Conservation (phyloP, 1,284 basidiomycete genomes). For the Anthracocystis panici-leucophaei region DNA sequence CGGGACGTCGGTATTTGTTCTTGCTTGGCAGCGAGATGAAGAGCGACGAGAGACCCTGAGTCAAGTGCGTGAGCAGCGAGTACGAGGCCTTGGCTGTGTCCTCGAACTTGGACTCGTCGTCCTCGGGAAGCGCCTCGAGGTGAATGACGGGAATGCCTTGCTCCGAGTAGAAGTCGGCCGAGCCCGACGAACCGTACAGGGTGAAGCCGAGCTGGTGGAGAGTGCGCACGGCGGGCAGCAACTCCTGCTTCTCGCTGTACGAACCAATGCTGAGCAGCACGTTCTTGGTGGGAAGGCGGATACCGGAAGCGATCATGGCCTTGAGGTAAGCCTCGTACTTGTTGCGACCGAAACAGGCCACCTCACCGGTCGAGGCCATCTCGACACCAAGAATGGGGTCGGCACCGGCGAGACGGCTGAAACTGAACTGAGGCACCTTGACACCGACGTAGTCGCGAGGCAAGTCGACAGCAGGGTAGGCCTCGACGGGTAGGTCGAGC, state of each 20-base stretch:
- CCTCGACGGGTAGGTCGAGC: constrained; percentile 86
- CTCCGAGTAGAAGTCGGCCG: constrained; percentile 74
- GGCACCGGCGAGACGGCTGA: constrained; percentile 92
- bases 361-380: constrained; percentile 99
- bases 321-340: constrained; percentile 99
- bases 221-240: constrained; percentile 95
- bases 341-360: constrained; percentile 96
- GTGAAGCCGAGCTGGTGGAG: constrained; percentile 93
- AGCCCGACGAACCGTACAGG: constrained; percentile 96
- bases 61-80: constrained; percentile 67
- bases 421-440: constrained; percentile 99
- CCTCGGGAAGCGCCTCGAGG: constrained; percentile 68
- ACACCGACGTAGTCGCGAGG: constrained; percentile 95
- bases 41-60: constrained; percentile 73
- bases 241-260: constrained; percentile 97
- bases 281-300: constrained; percentile 93
- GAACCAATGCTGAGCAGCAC: constrained; percentile 93
- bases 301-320: constrained; percentile 94
- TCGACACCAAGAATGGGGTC: constrained; percentile 99
- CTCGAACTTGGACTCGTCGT: constrained; percentile 64
- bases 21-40: constrained; percentile 99
- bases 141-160: constrained; percentile 68
- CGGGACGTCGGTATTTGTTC: constrained; percentile 96
- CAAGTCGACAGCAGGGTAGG: constrained; percentile 88
- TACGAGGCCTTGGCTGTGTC: constrained; percentile 65